phyloP scores from a whole-genome alignment of 2,329 filamentous ascomycete genomes.

The Cladorrhinum sp. region DNA sequence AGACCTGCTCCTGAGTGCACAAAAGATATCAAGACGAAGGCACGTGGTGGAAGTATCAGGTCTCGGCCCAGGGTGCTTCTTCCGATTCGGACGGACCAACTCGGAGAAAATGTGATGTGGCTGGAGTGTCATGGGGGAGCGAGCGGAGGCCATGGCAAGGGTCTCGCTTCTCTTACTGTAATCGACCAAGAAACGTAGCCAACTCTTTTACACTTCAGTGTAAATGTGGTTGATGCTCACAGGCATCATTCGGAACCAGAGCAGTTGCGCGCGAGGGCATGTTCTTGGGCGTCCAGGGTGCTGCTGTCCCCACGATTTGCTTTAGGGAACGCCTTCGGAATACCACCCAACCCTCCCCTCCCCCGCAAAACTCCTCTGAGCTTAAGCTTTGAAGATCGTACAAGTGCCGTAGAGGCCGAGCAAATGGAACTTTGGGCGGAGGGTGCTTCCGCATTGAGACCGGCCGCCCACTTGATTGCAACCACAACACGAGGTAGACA shows the following conservation, averaged over 20 bases:
- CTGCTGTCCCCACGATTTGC: slow-evolving; percentile 14
- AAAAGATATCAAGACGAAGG: not conserved
- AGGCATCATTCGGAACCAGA: slow-evolving; percentile 8
- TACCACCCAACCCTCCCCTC: slow-evolving; percentile 19
- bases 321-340: slow-evolving; percentile 19
- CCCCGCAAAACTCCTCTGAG: slow-evolving; percentile 22
- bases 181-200: not conserved
- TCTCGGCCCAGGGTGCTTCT: not conserved
- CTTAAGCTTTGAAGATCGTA: slow-evolving; percentile 24
- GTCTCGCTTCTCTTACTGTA: not conserved
- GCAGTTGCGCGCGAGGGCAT: not conserved
- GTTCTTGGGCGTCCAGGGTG: slow-evolving; percentile 9
- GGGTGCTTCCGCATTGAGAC: slow-evolving; percentile 19
- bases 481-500: slow-evolving; percentile 19
- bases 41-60: not conserved
- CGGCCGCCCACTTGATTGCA: slow-evolving; percentile 8
- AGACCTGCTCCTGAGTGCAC: not conserved
- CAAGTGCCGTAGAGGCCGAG: slow-evolving; percentile 25
- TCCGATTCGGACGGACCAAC: slow-evolving; percentile 17
- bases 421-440: slow-evolving; percentile 23
- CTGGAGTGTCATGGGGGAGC: not conserved
- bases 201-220: not conserved
- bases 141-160: not conserved
- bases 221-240: not conserved
- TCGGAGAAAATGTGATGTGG: slow-evolving; percentile 10